These are phyloP conservation scores for Podospora tetraspora DNA, from an alignment of 495 filamentous ascomycete genomes.

Conservation along the genomic window DNA sequence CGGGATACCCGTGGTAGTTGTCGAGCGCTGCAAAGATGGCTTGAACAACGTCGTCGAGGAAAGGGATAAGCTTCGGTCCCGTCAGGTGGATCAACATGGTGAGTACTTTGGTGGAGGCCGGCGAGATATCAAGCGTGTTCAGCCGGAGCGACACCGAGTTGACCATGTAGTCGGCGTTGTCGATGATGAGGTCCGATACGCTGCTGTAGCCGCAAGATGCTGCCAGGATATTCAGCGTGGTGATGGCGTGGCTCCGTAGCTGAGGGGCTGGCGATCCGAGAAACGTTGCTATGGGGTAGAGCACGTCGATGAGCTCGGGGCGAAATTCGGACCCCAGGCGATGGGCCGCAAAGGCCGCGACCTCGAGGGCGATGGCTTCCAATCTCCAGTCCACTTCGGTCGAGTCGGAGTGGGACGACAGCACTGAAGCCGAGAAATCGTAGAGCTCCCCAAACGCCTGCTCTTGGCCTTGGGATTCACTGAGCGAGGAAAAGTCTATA, in stretches of 20 bases:
- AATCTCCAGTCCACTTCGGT: constrained; percentile 60
- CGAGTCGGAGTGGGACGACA: constrained; percentile 50
- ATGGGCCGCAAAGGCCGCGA: constrained; percentile 64
- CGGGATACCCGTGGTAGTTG: constrained; percentile 87
- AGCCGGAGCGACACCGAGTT: constrained; percentile 86
- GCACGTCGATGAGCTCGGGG: constrained; percentile 79
- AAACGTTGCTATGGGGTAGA: constrained; percentile 83
- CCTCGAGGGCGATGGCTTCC: constrained; percentile 67
- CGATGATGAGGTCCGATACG: constrained; percentile 74
- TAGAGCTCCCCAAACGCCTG: constrained; percentile 74
- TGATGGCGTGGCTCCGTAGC: constrained; percentile 77
- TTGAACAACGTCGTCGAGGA: constrained; percentile 82
- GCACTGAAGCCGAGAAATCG: constrained; percentile 60
- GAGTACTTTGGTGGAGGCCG: constrained; percentile 83
- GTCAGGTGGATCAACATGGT: constrained; percentile 91
- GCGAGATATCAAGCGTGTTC: constrained; percentile 86
- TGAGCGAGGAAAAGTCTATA: constrained; percentile 47
- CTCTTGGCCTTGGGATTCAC: constrained; percentile 40
- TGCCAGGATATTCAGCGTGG: constrained; percentile 74
- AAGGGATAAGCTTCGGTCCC: constrained; percentile 75
- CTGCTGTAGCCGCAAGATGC: constrained; percentile 66
- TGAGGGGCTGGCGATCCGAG: constrained; percentile 66
- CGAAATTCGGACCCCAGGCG: constrained; percentile 66
- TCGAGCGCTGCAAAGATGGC: constrained; percentile 89
- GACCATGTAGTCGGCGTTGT: constrained; percentile 94